Conservation (phyloP, 2,329 filamentous ascomycete genomes). For the Pleoardoris graminearum region DNA sequence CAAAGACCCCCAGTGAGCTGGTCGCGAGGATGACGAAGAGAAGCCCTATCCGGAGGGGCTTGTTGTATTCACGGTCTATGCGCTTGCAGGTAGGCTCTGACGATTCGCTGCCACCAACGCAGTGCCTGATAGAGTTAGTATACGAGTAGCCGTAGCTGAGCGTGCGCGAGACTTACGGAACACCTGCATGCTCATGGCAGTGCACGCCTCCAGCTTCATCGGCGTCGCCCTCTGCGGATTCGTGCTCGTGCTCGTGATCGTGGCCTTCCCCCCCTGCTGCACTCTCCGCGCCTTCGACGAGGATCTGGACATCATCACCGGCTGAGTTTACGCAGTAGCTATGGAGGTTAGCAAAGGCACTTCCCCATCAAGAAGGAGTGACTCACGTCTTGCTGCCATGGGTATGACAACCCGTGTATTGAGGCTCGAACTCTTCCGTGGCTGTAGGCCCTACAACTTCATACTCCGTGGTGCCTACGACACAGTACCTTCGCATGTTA, state of each 20-base stretch:
- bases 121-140: conserved; percentile 54
- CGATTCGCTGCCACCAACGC: conserved; percentile 53
- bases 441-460: conserved; percentile 57
- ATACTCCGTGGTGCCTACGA: conserved; percentile 49
- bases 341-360: not conserved
- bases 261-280: conserved; percentile 24
- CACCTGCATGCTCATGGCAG: conserved; percentile 75
- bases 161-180: conserved; percentile 61
- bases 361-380: not conserved
- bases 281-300: conserved; percentile 43
- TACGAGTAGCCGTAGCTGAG: not conserved
- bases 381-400: conserved; percentile 63
- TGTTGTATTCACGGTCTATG: conserved; percentile 63
- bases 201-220: conserved; percentile 17
- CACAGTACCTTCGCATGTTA: conserved; percentile 47
- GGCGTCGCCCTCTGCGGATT: conserved; percentile 1
- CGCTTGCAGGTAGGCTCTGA: conserved; percentile 51
- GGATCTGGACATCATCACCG: conserved; percentile 64
- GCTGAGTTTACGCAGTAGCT: conserved; percentile 66
- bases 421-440: conserved; percentile 60
- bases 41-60: conserved; percentile 69
- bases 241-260: conserved; percentile 22
- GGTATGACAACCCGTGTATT: conserved; percentile 67
- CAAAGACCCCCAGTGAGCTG: conserved; percentile 69
- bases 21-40: conserved; percentile 73